Evolutionary conservation across 2,329 filamentous ascomycete genomes (phyloP).

Genomic region (Penicillium sp.): DNA sequence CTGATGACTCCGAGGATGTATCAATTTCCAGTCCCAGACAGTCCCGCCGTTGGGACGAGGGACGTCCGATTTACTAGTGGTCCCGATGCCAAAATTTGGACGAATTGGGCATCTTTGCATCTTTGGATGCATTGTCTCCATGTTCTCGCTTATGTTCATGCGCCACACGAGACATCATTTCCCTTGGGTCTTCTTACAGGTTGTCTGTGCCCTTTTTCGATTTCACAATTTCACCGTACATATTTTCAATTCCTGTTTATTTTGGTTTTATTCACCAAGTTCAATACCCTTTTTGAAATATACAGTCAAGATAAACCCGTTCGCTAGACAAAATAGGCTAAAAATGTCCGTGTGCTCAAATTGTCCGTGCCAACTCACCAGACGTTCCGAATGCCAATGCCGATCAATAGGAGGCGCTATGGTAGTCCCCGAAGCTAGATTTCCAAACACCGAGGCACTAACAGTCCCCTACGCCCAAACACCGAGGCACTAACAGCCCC

Average conservation of each 20-base stretch:
- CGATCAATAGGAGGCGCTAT: not conserved
- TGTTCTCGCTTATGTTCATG: slow-evolving; percentile 7
- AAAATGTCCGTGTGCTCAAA: not conserved
- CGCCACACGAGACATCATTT: slow-evolving; percentile 9
- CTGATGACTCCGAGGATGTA: slow-evolving; percentile 10
- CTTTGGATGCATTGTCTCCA: slow-evolving; percentile 5
- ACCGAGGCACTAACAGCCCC: not conserved
- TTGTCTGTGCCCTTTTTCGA: not conserved
- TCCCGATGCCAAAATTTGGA: not conserved
- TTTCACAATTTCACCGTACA: slow-evolving; percentile 9
- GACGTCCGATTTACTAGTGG: slow-evolving; percentile 42
- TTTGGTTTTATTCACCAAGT: slow-evolving; percentile 6
- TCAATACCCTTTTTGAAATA: slow-evolving; percentile 13
- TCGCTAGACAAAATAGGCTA: not conserved
- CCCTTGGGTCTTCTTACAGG: not conserved
- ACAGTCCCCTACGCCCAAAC: no score
- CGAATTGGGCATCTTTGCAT: slow-evolving; percentile 13
- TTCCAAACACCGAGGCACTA: not conserved
- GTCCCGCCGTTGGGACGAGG: slow-evolving; percentile 42
- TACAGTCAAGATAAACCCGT: not conserved
- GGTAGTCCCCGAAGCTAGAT: not conserved
- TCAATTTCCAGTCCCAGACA: slow-evolving; percentile 28
- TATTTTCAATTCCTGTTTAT: slow-evolving; percentile 17
- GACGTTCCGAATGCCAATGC: not conserved
- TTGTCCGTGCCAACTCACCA: not conserved